Conservation (phyloP, 805 yeast genomes). For the Candida xiaguanensis region DNA sequence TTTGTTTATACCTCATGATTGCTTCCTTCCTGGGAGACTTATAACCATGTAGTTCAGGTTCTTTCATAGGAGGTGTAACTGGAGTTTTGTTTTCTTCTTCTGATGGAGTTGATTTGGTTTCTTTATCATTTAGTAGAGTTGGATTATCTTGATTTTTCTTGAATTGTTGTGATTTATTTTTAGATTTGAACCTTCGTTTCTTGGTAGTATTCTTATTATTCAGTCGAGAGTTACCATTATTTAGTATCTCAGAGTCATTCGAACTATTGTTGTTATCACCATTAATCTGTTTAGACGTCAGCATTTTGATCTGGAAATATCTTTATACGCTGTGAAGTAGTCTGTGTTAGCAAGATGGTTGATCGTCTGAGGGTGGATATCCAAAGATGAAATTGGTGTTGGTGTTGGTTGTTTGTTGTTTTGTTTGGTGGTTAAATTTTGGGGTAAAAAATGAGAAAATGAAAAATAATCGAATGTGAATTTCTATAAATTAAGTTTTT, state of each 20-base stretch:
- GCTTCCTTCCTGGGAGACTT: slow-evolving; percentile 38
- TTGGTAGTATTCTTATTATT: slow-evolving; percentile 1
- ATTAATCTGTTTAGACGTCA: slow-evolving; percentile 4
- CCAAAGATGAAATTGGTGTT: no score
- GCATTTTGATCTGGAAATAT: background rate
- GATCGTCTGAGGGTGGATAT: no score
- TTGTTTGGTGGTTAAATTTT: background rate
- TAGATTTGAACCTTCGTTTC: slow-evolving; percentile 9
- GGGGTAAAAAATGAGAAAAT: slow-evolving; percentile 2
- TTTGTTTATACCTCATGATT: slow-evolving; percentile 34
- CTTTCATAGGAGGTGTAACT: background rate
- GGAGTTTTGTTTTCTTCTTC: background rate
- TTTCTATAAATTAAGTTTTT: no score
- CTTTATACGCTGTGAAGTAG: background rate
- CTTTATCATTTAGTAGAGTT: background rate
- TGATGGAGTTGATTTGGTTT: background rate
- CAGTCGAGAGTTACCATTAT: background rate
- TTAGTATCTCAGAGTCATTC: background rate
- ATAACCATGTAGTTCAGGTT: slow-evolving; percentile 4
- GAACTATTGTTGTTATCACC: background rate
- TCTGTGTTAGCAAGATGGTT: no score
- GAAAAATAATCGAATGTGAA: background rate
- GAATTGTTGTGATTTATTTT: slow-evolving; percentile 8
- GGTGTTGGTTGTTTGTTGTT: background rate
- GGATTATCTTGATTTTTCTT: background rate